These are phyloP conservation scores for Neofusicoccum kwambonambiense DNA, from an alignment of 2,329 filamentous ascomycete species.

Conservation along the genomic window DNA sequence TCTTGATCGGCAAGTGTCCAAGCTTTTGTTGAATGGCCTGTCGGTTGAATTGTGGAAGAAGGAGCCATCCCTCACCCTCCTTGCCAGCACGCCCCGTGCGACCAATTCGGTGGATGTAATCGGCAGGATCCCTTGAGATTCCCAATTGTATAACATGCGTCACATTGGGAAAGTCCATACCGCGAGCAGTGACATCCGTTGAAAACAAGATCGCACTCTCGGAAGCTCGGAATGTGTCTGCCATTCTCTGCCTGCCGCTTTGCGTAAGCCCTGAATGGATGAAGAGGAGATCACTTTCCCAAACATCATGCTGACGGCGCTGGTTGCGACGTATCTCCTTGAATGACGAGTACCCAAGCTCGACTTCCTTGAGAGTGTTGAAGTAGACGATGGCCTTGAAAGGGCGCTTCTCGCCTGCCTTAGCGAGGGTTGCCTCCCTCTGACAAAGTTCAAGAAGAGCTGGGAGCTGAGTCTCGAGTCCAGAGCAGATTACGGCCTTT, in stretches of 20 bases:
- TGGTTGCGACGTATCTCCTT: background rate
- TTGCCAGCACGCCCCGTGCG: constrained; percentile 66
- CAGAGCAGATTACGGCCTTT: constrained; percentile 63
- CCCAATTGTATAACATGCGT: constrained; percentile 54
- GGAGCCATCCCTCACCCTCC: constrained; percentile 68
- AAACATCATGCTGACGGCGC: constrained; percentile 30
- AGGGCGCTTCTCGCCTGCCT: constrained; percentile 50
- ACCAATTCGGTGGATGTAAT: constrained; percentile 53
- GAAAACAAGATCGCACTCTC: constrained; percentile 55
- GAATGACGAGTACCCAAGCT: constrained; percentile 57
- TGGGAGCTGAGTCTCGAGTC: constrained; percentile 75
- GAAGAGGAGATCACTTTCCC: constrained; percentile 47
- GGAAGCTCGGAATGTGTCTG: constrained; percentile 69
- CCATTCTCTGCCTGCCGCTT: constrained; percentile 62
- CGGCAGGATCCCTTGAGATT: constrained; percentile 44
- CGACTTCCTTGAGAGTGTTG: constrained; percentile 72
- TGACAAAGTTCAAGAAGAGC: constrained; percentile 73
- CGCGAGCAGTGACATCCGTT: constrained; percentile 52
- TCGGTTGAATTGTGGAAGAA: constrained; percentile 59
- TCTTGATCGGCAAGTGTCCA: constrained; percentile 55
- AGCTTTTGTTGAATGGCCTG: constrained; percentile 52
- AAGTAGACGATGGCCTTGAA: constrained; percentile 98
- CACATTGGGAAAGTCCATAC: constrained; percentile 55
- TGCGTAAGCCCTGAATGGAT: constrained; percentile 84
- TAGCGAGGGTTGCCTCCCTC: constrained; percentile 53